Base-by-base conservation (phyloP, 352 stramenopile genomes). In the Globisporangium lucens region DNA sequence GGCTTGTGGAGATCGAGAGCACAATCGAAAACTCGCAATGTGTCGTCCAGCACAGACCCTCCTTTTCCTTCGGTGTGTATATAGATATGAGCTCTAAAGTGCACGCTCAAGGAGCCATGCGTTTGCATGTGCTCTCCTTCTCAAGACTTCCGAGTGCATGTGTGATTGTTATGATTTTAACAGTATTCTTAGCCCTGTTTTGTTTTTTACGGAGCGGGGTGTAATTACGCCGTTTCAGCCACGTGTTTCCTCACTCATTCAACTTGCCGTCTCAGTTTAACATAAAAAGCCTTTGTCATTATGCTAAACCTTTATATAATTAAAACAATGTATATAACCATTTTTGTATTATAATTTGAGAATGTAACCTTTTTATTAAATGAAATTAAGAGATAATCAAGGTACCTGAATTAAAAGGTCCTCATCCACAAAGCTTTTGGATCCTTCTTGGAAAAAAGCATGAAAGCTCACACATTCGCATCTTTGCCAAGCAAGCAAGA, bases 401-500 rank as follows among this genome's bases (percentile, higher is more conserved):
- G 4, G 6, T 12, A 22, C 17, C 43, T 22, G 22, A 51, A 22
- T 51, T 7, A 22, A 22, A 51, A 12, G 43, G 43, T 49, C 8
- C 1, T 9, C 2, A 51, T 20, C 10, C 4, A 4, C 4, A 9
- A n/a, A 3, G 15, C 57, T 63, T 53, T 61, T 52, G 56, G 56
- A 62, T 62, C 56, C 22, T 56, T 57, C 24, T 36, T 36, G n/a
- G 8, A 5, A 56, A 5, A 56, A 49, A 20, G 5, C 15, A 5
- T n/a, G 41, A 49, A n/a, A 49, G 22, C 51, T 33, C 27, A 3
- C 7, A 24, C 53, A 29, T 67, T 61, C 27, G 13, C 38, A 27
- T 36, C 38, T 35, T 67, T 56, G 52, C 62, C 35, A 30, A 47
- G 22, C n/a, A 46, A 62, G 33, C 43, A 60, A 5, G 30, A 57